Evolutionary conservation across 169 alveolate genomes (phyloP), one percentile per base, ranked within the genome.

Genomic region (Amoebophrya sp.): DNA sequence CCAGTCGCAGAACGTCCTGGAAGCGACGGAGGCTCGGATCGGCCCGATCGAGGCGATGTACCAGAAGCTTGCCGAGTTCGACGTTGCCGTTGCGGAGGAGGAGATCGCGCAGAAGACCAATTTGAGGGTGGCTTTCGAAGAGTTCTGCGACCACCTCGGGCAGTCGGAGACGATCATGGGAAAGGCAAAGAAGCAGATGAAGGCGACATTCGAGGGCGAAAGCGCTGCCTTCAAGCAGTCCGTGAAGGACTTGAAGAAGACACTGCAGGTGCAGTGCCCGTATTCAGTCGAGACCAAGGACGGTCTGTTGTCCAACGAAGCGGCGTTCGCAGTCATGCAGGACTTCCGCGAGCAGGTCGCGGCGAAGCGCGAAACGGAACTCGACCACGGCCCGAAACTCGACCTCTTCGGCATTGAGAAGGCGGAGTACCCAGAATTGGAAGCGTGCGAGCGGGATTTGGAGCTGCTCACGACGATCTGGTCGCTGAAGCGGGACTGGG

Each of bases 401-500:
- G 92, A 91, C 5, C 91, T 93, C 40, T 93, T 93, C 90, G 92
- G 91, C 10, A 91, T 93, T 23, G 94, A 93, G 26, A 31, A 34
- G 88, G 42, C 45, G 87, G 50, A 69, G 89, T 91, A 89, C 41
- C 89, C 88, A 48, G 94, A 90, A 31, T 89, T 92, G 88, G 89
- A 48, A 23, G 91, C 89, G 69, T 88, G 89, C 91, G 92, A 91
- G 88, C 29, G 88, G 13, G 92, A 87, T 29, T 70, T 89, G 91
- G 89, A 90, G 40, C 90, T 42, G 88, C 70, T 89, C 26, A 88
- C 91, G 48, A 90, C 90, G 48, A 89, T 90, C 39, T 93, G 93
- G 94, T 58, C 93, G n/a, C 40, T 91, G 78, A 91, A 91, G 92
- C 89, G 90, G 29, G 92, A 93, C n/a, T 93, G 93, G 93, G 92